Evolutionary conservation across 306 rosid genomes (phyloP).

Genomic region (Ammopiptanthus mongolicus): DNA sequence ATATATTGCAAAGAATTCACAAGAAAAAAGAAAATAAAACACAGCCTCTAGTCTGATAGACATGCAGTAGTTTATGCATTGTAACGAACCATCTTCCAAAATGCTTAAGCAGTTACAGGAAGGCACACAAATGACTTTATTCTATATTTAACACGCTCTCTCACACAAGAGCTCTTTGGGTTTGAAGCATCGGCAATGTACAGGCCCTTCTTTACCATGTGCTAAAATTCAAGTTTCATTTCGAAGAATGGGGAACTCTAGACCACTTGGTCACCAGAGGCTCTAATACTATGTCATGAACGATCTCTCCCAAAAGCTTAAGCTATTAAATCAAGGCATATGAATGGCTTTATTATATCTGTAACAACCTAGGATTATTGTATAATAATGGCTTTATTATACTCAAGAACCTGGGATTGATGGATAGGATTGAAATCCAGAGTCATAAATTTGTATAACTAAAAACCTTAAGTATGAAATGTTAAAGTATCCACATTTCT

Average conservation of each 20-base stretch:
- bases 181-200: background rate
- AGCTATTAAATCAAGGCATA: background rate
- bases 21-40: background rate
- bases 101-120: background rate
- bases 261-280: background rate
- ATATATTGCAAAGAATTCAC: background rate
- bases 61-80: background rate
- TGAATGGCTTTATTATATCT: background rate
- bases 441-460: conserved; percentile 4
- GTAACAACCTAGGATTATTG: background rate
- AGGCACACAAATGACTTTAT: background rate
- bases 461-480: background rate
- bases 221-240: background rate
- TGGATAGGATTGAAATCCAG: conserved; percentile 7
- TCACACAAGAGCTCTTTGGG: too few species aligned
- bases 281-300: background rate
- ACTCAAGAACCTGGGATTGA: background rate
- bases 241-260: background rate
- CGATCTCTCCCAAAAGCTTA: background rate
- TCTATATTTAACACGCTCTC: too few species aligned
- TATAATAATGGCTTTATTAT: background rate
- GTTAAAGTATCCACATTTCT: background rate
- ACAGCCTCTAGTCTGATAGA: background rate
- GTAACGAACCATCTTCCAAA: background rate
- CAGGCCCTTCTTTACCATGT: background rate